Evolutionary conservation across 352 stramenopile species (phyloP).

Genomic region (Pythium apleroticum): DNA sequence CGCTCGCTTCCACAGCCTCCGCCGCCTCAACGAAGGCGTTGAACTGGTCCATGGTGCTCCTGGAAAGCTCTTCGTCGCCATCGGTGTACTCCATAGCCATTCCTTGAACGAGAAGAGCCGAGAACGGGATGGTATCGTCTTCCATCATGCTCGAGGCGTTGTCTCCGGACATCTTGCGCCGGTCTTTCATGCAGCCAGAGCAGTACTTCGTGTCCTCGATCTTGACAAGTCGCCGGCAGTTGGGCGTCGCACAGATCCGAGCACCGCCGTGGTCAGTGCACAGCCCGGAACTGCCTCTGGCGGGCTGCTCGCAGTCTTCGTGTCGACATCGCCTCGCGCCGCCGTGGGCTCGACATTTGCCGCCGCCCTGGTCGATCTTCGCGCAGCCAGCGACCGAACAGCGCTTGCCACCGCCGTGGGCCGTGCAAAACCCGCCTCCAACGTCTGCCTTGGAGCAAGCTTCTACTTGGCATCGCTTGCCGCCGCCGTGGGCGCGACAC

Average conservation of each 20-base stretch:
- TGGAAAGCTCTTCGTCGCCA: neutral
- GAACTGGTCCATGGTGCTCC: constrained; percentile 18
- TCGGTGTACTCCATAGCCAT: neutral
- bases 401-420: constrained; percentile 72
- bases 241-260: constrained; percentile 49
- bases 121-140: constrained; percentile 3
- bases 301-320: constrained; percentile 55
- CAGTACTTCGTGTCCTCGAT: constrained; percentile 42
- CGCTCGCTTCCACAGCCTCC: constrained; percentile 3
- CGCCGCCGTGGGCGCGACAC: constrained; percentile 72
- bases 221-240: constrained; percentile 66
- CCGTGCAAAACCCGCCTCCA: constrained; percentile 78
- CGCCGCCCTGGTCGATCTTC: constrained; percentile 84
- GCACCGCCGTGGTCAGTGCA: constrained; percentile 70
- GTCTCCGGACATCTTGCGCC: constrained; percentile 6
- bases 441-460: constrained; percentile 76
- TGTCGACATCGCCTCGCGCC: constrained; percentile 59
- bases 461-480: constrained; percentile 59
- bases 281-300: constrained; percentile 51
- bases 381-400: constrained; percentile 66
- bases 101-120: constrained; percentile 6
- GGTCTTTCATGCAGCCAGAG: constrained; percentile 36
- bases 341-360: constrained; percentile 77
- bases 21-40: constrained; percentile 20
- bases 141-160: neutral